phyloP scores from a whole-genome alignment of 2,329 filamentous ascomycete species.

The Fusarium azukiicola region DNA sequence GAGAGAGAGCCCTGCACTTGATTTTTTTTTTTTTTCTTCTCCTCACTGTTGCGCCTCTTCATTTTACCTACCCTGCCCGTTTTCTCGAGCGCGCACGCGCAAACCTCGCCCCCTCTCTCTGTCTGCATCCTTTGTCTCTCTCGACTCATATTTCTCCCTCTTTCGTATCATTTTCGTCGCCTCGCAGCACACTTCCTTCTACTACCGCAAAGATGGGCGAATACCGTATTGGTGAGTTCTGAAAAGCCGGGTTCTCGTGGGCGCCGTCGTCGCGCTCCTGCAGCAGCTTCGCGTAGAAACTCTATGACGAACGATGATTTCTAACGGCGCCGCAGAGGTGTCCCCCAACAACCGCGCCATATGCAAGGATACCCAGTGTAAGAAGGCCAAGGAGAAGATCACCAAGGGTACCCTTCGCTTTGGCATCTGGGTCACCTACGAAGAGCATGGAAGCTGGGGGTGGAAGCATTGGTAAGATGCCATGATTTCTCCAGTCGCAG shows the following conservation, averaged over 20 bases:
- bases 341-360: constrained; percentile 86
- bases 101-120: constrained; percentile 25
- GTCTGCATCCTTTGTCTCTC: constrained; percentile 15
- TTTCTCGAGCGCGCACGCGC: constrained; percentile 23
- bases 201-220: constrained; percentile 63
- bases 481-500: neutral
- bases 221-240: constrained; percentile 70
- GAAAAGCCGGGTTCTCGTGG: neutral
- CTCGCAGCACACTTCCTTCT: constrained; percentile 12
- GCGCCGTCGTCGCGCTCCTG: constrained; percentile 17
- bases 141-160: constrained; percentile 31
- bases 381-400: constrained; percentile 85
- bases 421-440: constrained; percentile 85
- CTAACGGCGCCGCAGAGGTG: constrained; percentile 76
- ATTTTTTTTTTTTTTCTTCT: neutral
- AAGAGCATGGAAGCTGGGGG: constrained; percentile 81
- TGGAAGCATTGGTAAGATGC: constrained; percentile 93
- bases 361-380: constrained; percentile 88
- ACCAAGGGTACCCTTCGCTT: constrained; percentile 89
- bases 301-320: constrained; percentile 32
- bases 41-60: constrained; percentile 13
- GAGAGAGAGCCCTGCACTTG: neutral
- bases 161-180: constrained; percentile 32
- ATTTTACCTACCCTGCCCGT: neutral
- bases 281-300: constrained; percentile 3